Evolutionary conservation across 768 basidiomycete genomes (phyloP), one percentile per base, ranked within the genome.

Genomic region (Holtermannia corniformis): DNA sequence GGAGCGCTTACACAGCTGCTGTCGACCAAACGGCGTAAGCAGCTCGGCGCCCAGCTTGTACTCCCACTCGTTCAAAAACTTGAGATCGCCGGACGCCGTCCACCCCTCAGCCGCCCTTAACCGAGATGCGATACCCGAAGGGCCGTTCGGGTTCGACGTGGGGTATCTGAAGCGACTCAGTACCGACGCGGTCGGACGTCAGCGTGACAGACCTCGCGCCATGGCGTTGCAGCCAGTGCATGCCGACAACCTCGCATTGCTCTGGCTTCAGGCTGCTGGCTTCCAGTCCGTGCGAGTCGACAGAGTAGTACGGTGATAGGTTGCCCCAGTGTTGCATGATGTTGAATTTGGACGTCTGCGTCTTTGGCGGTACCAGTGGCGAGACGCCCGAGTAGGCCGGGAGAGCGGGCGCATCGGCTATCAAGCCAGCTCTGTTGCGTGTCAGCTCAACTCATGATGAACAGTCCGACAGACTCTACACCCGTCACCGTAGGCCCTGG

Each of bases 11-110:
- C 68, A 92, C 23, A 91, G 73, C 60, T 95, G 89, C 61, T 86
- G 82, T 45, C 90, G 76, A 44, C 90, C 89, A 56, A 92, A 92
- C 0, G 89, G 87, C n/a, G 89, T 90, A 54, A 92, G 74, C 26
- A 78, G 61, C 65, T 95, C 91, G 75, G 84, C 83, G 13, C 91
- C 92, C 2, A 96, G 80, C 61, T 86, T 86, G 72, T 89, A 92
- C 67, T 79, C 28, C 89, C 90, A 95, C 24, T 79, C 77, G 64
- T 90, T 88, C 74, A 95, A 73, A 67, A 93, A 95, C 0, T 75
- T 67, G 14, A 93, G 71, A 2, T 79, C 74, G 0, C 84, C 87
- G 1, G 76, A 76, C 0, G 81, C 83, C 19, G 55, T 62, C 60
- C 60, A 68, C 5, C 54, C 52, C 50, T 47, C 44, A n/a, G 55